Evolutionary conservation across 305 asterid species (phyloP).

Genomic region (Andrographis paniculata): DNA sequence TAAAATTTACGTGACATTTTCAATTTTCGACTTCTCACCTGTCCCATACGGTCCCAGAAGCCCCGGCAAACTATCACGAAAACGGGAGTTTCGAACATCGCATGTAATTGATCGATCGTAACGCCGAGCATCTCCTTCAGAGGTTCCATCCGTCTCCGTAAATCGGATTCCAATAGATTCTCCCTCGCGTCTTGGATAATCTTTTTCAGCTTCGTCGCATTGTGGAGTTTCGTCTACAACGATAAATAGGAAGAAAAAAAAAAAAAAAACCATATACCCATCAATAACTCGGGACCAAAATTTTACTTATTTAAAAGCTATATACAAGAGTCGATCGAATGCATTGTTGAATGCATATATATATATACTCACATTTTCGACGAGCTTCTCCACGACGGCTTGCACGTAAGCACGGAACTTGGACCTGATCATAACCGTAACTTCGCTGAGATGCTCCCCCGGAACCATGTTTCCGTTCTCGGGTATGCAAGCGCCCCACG

Average conservation of each 20-base stretch:
- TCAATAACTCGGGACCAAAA: too few relatives aligned
- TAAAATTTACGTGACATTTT: background rate
- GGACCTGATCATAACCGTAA: constrained; percentile 77
- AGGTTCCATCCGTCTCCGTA: constrained; percentile 62
- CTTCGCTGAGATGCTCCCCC: constrained; percentile 80
- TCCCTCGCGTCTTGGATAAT: constrained; percentile 80
- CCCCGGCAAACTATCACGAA: constrained; percentile 69
- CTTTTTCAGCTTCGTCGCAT: constrained; percentile 73
- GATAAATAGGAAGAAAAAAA: background rate
- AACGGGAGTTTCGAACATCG: constrained; percentile 62
- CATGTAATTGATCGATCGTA: constrained; percentile 53
- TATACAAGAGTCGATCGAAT: too few relatives aligned
- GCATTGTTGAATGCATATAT: too few relatives aligned
- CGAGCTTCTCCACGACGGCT: constrained; percentile 69
- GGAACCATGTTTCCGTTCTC: constrained; percentile 50
- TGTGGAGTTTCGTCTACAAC: constrained; percentile 63
- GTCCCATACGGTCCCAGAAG: constrained; percentile 98
- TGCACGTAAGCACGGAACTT: constrained; percentile 75
- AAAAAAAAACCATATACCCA: constrained; percentile 1
- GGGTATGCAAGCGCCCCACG: constrained; percentile 82
- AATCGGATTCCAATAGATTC: constrained; percentile 55
- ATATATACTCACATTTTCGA: constrained; percentile 73
- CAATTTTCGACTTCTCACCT: constrained; percentile 34
- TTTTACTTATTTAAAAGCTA: too few relatives aligned
- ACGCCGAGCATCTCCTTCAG: constrained; percentile 58